Evolutionary conservation across 352 stramenopile genomes (phyloP).

Genomic region (Globisporangium yorkense): DNA sequence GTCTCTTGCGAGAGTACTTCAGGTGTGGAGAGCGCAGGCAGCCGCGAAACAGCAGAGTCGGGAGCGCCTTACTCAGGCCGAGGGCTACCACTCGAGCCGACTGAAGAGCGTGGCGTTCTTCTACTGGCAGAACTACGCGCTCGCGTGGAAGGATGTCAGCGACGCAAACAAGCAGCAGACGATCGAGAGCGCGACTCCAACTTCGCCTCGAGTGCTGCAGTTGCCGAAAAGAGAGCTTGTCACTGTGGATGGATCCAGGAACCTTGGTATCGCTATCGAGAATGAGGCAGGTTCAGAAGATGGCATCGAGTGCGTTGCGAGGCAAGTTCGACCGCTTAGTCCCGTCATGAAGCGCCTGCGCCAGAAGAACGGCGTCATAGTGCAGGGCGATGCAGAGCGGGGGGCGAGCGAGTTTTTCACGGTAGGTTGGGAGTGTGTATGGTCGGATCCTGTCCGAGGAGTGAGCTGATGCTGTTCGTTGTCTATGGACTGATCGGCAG

Average conservation of each 20-base stretch:
- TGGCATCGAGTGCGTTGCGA: background rate
- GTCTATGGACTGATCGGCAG: background rate
- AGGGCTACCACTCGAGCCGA: constrained; percentile 20
- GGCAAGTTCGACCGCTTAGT: constrained; percentile 28
- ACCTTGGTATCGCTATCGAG: background rate
- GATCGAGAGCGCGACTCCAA: background rate
- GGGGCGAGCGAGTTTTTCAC: constrained; percentile 7
- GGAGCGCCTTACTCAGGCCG: constrained; percentile 13
- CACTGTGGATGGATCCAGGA: background rate
- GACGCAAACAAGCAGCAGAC: constrained; percentile 9
- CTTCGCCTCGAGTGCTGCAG: background rate
- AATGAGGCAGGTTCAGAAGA: constrained; percentile 16
- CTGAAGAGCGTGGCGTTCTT: constrained; percentile 44
- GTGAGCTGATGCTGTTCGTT: too few species aligned
- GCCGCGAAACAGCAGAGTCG: constrained; percentile 5
- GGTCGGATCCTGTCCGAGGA: too few species aligned
- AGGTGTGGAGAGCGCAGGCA: constrained; percentile 9
- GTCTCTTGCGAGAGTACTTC: background rate
- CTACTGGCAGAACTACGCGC: constrained; percentile 71
- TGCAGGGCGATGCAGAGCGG: background rate
- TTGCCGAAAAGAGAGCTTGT: background rate
- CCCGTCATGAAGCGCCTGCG: constrained; percentile 49
- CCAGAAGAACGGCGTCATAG: constrained; percentile 15
- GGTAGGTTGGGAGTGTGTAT: background rate
- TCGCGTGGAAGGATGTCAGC: constrained; percentile 57